These are phyloP conservation scores for Phytopythium oedochilum DNA, from an alignment of 352 stramenopile genomes.

Conservation along the genomic window DNA sequence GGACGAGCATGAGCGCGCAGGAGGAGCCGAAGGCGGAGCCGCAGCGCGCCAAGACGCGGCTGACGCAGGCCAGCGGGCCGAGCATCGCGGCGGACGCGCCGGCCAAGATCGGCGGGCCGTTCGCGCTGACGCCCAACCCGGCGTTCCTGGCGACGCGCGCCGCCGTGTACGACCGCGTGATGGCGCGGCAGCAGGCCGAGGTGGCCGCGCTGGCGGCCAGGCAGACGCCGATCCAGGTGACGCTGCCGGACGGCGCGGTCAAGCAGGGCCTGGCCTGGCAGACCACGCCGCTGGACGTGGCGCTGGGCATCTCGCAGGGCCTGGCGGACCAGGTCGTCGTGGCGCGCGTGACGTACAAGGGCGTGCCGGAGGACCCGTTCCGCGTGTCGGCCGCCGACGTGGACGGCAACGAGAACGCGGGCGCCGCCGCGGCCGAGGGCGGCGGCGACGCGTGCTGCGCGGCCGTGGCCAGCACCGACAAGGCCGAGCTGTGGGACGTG, in stretches of 20 bases:
- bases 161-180: slow-evolving; percentile 86
- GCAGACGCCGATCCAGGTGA: slow-evolving; percentile 92
- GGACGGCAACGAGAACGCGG: slow-evolving; percentile 77
- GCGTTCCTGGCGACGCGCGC: slow-evolving; percentile 76
- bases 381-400: slow-evolving; percentile 82
- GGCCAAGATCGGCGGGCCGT: slow-evolving; percentile 80
- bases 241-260: slow-evolving; percentile 94
- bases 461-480: slow-evolving; percentile 27
- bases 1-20: slow-evolving; percentile 3
- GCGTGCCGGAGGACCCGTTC: slow-evolving; percentile 65
- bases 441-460: slow-evolving; percentile 37
- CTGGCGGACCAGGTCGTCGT: slow-evolving; percentile 92
- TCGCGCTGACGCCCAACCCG: slow-evolving; percentile 78
- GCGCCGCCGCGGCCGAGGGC: slow-evolving; percentile 38
- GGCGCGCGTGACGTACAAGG: slow-evolving; percentile 89
- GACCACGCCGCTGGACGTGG: slow-evolving; percentile 97
- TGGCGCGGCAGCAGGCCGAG: slow-evolving; percentile 58
- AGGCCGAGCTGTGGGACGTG: slow-evolving; percentile 95
- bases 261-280: slow-evolving; percentile 91
- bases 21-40: slow-evolving; percentile 15
- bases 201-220: slow-evolving; percentile 79
- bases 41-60: slow-evolving; percentile 70
- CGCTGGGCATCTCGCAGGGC: slow-evolving; percentile 92
- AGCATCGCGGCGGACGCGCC: slow-evolving; percentile 42
- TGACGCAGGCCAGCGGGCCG: slow-evolving; percentile 73